Conservation (phyloP, 2,329 filamentous ascomycete genomes). For the Juglanconis sp. region DNA sequence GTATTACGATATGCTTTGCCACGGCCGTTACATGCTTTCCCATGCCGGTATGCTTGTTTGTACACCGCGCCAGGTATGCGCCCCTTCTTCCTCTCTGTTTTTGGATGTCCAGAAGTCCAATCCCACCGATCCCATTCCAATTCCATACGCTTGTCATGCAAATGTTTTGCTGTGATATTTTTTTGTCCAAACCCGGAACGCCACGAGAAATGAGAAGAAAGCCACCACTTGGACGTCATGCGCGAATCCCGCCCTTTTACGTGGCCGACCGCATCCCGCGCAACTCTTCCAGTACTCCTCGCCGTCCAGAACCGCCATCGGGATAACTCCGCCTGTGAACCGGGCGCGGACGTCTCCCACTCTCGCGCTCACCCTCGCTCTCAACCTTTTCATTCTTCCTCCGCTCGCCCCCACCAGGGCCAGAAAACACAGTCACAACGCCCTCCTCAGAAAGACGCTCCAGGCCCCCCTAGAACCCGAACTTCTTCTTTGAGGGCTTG, state of each 20-base stretch:
- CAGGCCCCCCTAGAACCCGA: conserved; percentile 18
- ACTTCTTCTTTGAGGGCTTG: conserved; percentile 26
- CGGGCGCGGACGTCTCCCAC: not conserved
- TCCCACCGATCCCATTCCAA: not conserved
- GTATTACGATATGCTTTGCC: not conserved
- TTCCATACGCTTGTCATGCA: not conserved
- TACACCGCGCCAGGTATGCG: not conserved
- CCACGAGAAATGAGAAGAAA: not conserved
- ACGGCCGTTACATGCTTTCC: not conserved
- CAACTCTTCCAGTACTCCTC: not conserved
- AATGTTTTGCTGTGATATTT: not conserved
- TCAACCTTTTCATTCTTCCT: not conserved
- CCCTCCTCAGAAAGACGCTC: conserved; percentile 14
- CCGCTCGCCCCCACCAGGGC: not conserved
- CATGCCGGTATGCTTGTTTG: not conserved
- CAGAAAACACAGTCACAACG: not conserved
- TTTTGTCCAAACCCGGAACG: not conserved
- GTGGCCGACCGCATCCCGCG: not conserved
- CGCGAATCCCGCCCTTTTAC: not conserved
- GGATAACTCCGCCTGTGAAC: not conserved
- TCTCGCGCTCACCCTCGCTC: not conserved
- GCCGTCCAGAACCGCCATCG: not conserved
- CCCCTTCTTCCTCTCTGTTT: not conserved
- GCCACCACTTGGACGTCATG: not conserved
- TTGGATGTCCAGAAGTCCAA: not conserved